Evolutionary conservation across 176 grass and related monocot species (phyloP).

Genomic region (Lolium perenne): DNA sequence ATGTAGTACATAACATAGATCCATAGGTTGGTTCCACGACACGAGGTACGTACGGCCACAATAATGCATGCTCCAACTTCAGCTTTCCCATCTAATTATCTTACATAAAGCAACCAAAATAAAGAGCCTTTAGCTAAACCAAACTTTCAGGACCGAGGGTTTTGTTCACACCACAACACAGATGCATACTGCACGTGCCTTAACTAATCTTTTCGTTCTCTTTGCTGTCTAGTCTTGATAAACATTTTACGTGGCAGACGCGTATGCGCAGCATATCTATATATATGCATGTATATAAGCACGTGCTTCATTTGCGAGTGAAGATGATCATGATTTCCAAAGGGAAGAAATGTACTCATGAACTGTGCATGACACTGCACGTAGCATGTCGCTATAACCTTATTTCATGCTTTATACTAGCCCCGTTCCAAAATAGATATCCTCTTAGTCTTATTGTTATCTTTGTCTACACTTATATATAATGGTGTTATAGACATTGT

Average conservation of each 20-base stretch:
- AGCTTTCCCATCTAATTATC: background rate
- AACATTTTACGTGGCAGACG: too few species aligned
- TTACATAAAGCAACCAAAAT: background rate
- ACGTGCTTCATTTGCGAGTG: too few species aligned
- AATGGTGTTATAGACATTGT: background rate
- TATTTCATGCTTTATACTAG: background rate
- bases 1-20: slow-evolving; percentile 9
- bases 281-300: too few species aligned
- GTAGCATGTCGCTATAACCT: too few species aligned
- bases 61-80: background rate
- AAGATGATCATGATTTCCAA: too few species aligned
- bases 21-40: background rate
- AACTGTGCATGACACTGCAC: too few species aligned
- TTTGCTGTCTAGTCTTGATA: too few species aligned
- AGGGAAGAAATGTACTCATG: too few species aligned
- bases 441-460: too few species aligned
- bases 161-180: too few species aligned
- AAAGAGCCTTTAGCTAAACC: slow-evolving; percentile 1
- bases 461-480: background rate
- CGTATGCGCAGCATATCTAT: too few species aligned
- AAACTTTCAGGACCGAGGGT: background rate
- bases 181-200: background rate
- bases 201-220: too few species aligned
- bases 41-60: background rate
- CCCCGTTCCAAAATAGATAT: background rate